Evolutionary conservation across 495 filamentous ascomycete genomes (phyloP).

Genomic region (Aspergillus saccharolyticus): DNA sequence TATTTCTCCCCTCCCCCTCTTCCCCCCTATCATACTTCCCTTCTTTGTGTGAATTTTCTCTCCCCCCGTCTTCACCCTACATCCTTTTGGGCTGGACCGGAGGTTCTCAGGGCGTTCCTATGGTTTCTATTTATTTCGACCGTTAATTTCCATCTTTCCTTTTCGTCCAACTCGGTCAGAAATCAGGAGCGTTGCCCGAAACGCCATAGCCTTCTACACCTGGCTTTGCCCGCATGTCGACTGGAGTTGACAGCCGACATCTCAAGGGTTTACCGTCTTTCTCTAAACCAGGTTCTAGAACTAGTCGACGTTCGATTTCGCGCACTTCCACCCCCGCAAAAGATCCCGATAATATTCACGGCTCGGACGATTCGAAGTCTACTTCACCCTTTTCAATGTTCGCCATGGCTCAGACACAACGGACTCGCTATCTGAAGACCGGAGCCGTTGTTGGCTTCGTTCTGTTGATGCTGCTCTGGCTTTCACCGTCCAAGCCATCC

Average conservation of each 20-base stretch:
- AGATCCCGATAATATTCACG: slow-evolving; percentile 7
- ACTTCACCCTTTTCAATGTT: slow-evolving; percentile 12
- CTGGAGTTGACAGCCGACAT: slow-evolving; percentile 37
- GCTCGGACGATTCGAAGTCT: slow-evolving; percentile 11
- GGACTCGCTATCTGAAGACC: slow-evolving; percentile 76
- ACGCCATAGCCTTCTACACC: slow-evolving; percentile 11
- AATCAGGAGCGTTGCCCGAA: slow-evolving; percentile 8
- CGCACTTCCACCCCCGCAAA: slow-evolving; percentile 21
- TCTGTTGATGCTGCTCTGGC: slow-evolving; percentile 68
- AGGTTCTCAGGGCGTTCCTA: slow-evolving; percentile 25
- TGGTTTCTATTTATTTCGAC: slow-evolving; percentile 25
- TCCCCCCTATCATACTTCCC: slow-evolving; percentile 8
- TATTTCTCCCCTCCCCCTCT: neutral
- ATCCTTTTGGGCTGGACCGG: slow-evolving; percentile 24
- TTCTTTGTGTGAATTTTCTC: slow-evolving; percentile 10
- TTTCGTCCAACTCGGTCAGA: slow-evolving; percentile 8
- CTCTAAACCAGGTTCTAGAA: slow-evolving; percentile 14
- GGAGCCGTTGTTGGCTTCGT: slow-evolving; percentile 71
- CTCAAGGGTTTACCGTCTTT: slow-evolving; percentile 15
- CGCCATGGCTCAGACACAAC: slow-evolving; percentile 66
- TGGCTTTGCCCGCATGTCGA: slow-evolving; percentile 45
- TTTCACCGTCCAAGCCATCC: slow-evolving; percentile 53
- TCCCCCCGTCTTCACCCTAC: slow-evolving; percentile 5
- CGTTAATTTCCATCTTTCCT: slow-evolving; percentile 22
- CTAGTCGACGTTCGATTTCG: slow-evolving; percentile 35